Conservation (phyloP, 352 stramenopile species). For the Hyaloperonospora brassicae region DNA sequence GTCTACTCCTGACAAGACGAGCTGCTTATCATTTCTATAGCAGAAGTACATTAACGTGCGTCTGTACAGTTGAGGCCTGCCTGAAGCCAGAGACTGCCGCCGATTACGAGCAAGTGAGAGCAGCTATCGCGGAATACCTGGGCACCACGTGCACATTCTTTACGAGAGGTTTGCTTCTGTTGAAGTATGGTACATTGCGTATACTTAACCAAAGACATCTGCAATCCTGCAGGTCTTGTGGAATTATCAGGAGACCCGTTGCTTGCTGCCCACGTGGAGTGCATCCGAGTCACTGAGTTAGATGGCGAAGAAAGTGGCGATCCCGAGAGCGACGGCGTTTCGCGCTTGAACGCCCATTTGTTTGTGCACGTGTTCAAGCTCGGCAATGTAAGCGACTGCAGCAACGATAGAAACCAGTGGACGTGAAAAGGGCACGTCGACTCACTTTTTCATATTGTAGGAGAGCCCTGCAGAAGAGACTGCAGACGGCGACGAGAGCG, state of each 20-base stretch:
- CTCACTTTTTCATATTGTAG: conserved; percentile 15
- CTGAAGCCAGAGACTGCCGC: conserved; percentile 44
- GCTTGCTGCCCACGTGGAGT: conserved; percentile 30
- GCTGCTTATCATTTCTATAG: too few relatives aligned
- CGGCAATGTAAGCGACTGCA: conserved; percentile 35
- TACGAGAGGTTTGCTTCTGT: conserved; percentile 17
- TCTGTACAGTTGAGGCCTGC: conserved; percentile 44
- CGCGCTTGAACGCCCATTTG: conserved; percentile 33
- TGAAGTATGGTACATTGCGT: neutral
- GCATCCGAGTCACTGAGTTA: conserved; percentile 41
- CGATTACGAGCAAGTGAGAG: conserved; percentile 28
- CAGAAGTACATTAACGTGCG: neutral
- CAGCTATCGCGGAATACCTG: conserved; percentile 20
- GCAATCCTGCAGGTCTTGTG: conserved; percentile 23
- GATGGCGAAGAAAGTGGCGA: conserved; percentile 11
- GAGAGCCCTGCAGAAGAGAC: conserved; percentile 65
- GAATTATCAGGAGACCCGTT: conserved; percentile 16
- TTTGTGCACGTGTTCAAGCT: conserved; percentile 69
- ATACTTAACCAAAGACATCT: conserved; percentile 1
- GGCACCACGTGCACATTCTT: conserved; percentile 22
- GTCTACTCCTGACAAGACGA: neutral
- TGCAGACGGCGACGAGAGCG: conserved; percentile 69
- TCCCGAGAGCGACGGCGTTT: conserved; percentile 7
- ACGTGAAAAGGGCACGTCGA: neutral
- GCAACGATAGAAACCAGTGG: neutral